Evolutionary conservation across 108 stramenopile species (phyloP).

Genomic region (Skeletonema menzelii): DNA sequence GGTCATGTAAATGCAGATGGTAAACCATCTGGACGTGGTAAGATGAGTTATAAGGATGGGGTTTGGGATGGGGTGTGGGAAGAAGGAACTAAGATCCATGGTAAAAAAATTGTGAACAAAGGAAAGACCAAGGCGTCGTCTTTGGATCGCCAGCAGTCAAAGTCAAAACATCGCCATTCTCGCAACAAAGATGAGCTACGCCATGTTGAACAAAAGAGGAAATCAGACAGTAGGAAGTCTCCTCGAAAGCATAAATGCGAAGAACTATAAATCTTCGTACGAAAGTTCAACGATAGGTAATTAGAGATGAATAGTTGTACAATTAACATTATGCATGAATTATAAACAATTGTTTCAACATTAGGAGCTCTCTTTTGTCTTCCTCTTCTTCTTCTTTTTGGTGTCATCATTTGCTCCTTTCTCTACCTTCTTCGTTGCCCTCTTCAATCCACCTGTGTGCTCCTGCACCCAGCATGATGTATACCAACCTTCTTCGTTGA

Average conservation of each 20-base stretch:
- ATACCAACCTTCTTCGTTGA: slow-evolving; percentile 56
- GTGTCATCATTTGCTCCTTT: not conserved
- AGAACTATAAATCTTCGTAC: not conserved
- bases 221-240: not conserved
- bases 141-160: not conserved
- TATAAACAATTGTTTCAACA: not conserved
- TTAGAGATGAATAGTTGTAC: not conserved
- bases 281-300: not conserved
- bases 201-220: not conserved
- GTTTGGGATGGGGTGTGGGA: slow-evolving; percentile 28
- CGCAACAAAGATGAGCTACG: not conserved
- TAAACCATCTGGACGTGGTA: slow-evolving; percentile 32
- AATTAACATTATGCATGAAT: not conserved
- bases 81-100: slow-evolving; percentile 38
- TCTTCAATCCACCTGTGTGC: slow-evolving; percentile 37
- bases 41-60: slow-evolving; percentile 23
- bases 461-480: slow-evolving; percentile 66
- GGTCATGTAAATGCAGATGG: slow-evolving; percentile 29
- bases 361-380: not conserved
- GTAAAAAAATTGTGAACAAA: slow-evolving; percentile 9
- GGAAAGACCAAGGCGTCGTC: not conserved
- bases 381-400: not conserved
- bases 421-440: slow-evolving; percentile 11
- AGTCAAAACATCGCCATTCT: not conserved
- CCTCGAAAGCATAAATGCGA: not conserved